Percentiles rank a stretch among this genome's conserved stretches.
These are phyloP conservation scores for Strobilomyces dryophilus DNA, from an alignment of 768 basidiomycete genomes.

Conservation along the genomic window DNA sequence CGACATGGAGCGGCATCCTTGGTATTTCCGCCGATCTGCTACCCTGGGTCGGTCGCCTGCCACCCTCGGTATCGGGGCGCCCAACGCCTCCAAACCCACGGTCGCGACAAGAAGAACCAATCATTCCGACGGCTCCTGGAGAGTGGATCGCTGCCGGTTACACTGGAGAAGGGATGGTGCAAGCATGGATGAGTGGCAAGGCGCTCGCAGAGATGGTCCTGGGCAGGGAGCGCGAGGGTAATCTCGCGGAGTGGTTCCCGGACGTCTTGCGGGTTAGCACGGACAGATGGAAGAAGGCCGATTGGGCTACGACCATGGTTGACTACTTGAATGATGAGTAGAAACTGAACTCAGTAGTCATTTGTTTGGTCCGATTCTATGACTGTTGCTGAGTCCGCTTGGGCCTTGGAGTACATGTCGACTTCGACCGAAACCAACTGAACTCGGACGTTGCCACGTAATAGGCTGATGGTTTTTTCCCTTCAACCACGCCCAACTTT, in stretches of 20 bases:
- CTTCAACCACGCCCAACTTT: not conserved
- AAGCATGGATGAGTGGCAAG: conserved; percentile 63
- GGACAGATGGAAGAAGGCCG: conserved; percentile 52
- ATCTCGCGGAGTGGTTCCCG: conserved; percentile 45
- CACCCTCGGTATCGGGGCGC: conserved; percentile 45
- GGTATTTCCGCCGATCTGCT: conserved; percentile 55
- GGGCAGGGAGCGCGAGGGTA: conserved; percentile 28
- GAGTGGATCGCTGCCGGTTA: conserved; percentile 76
- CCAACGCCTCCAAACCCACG: conserved; percentile 10
- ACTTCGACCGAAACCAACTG: no score
- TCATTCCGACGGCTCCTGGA: conserved; percentile 37
- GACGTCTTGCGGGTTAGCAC: conserved; percentile 44
- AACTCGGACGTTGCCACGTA: not conserved
- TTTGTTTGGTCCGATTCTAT: no score
- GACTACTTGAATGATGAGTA: not conserved
- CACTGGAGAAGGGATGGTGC: conserved; percentile 70
- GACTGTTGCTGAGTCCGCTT: no score
- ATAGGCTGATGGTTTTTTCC: not conserved
- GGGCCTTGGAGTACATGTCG: no score
- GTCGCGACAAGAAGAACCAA: not conserved
- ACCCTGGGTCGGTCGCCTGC: conserved; percentile 73
- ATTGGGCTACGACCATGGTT: conserved; percentile 36
- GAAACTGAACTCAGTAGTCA: not conserved
- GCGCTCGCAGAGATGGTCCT: conserved; percentile 60
- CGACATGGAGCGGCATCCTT: conserved; percentile 61